These are phyloP conservation scores for Suhomyces sp. DNA, from an alignment of 805 yeast species.

Conservation along the genomic window DNA sequence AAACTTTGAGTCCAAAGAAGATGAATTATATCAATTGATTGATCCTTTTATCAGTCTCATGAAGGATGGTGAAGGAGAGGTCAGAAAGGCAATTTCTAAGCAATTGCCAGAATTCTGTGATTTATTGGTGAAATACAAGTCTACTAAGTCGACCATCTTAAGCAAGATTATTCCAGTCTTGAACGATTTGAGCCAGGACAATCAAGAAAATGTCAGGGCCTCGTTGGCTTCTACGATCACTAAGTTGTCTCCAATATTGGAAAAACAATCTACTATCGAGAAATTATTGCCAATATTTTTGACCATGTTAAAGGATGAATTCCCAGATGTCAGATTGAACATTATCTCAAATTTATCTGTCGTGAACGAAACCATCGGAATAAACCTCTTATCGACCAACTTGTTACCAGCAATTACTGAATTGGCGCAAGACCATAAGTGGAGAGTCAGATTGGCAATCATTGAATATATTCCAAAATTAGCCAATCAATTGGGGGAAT, in stretches of 20 bases:
- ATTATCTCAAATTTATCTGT: slow-evolving; percentile 88
- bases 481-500: slow-evolving; percentile 91
- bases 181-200: slow-evolving; percentile 81
- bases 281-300: slow-evolving; percentile 82
- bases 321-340: slow-evolving; percentile 92
- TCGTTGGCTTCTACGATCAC: slow-evolving; percentile 88
- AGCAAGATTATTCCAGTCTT: slow-evolving; percentile 79
- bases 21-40: slow-evolving; percentile 57
- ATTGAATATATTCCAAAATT: slow-evolving; percentile 94
- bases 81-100: slow-evolving; percentile 89
- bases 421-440: slow-evolving; percentile 91
- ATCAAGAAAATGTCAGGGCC: slow-evolving; percentile 89
- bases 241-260: slow-evolving; percentile 79
- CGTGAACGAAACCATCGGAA: slow-evolving; percentile 93
- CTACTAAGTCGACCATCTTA: slow-evolving; percentile 51
- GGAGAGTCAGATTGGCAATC: slow-evolving; percentile 97
- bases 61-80: slow-evolving; percentile 95
- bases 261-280: slow-evolving; percentile 80
- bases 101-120: slow-evolving; percentile 78
- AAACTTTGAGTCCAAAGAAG: slow-evolving; percentile 57
- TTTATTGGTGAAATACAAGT: slow-evolving; percentile 40
- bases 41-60: slow-evolving; percentile 74
- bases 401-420: slow-evolving; percentile 94
- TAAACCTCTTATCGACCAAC: slow-evolving; percentile 79
- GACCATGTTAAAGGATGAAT: slow-evolving; percentile 94